These are phyloP conservation scores for Pholiota conissans DNA, from an alignment of 768 basidiomycete genomes.

Conservation along the genomic window DNA sequence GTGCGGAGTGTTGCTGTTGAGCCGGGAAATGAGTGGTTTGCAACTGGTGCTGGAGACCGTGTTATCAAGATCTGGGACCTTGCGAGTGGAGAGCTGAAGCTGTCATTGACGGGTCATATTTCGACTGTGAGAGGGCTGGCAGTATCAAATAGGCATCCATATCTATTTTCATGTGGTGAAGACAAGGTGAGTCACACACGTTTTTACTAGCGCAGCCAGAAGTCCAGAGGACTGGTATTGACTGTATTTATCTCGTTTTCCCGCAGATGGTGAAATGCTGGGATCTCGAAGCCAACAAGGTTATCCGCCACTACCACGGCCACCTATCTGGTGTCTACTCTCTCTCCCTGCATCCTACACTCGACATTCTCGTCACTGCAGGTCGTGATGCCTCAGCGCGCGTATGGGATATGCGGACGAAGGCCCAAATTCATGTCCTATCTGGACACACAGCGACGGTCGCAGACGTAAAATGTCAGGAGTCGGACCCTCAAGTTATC, in stretches of 20 bases:
- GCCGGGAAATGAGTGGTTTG: slow-evolving; percentile 98
- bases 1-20: slow-evolving; percentile 95
- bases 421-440: slow-evolving; percentile 92
- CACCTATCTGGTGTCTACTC: slow-evolving; percentile 98
- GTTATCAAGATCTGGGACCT: slow-evolving; percentile 99
- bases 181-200: slow-evolving; percentile 72
- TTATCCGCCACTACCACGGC: slow-evolving; percentile 98
- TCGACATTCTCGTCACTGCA: slow-evolving; percentile 92
- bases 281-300: slow-evolving; percentile 99
- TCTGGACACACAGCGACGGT: slow-evolving; percentile 94
- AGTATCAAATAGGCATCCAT: slow-evolving; percentile 91
- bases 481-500: slow-evolving; percentile 96
- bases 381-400: slow-evolving; percentile 96
- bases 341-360: slow-evolving; percentile 89
- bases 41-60: slow-evolving; percentile 95
- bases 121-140: slow-evolving; percentile 94
- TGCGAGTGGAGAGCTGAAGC: slow-evolving; percentile 93
- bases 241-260: background rate
- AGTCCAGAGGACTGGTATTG: background rate
- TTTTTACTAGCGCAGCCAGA: background rate
- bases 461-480: slow-evolving; percentile 94
- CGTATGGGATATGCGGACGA: slow-evolving; percentile 99
- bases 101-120: slow-evolving; percentile 97
- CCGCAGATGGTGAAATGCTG: slow-evolving; percentile 98
- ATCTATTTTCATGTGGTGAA: slow-evolving; percentile 96